Evolutionary conservation across 2,329 filamentous ascomycete species (phyloP).

Genomic region (Neofusicoccum kwambonambiense): DNA sequence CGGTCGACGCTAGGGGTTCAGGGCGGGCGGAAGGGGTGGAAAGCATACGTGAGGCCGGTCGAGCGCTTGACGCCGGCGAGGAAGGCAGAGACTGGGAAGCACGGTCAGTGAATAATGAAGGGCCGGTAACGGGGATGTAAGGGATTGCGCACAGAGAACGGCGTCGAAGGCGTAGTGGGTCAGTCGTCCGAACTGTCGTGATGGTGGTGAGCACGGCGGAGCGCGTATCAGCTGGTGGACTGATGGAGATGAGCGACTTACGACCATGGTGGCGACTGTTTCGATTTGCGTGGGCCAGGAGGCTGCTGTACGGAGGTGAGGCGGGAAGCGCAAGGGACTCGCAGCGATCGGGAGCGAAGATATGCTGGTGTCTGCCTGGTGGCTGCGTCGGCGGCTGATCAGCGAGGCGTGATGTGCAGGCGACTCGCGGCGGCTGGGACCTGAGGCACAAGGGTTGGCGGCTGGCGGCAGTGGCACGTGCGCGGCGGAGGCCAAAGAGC

Average conservation of each 20-base stretch:
- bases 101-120: constrained; percentile 9
- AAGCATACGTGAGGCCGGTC: constrained; percentile 91
- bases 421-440: constrained; percentile 17
- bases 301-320: constrained; percentile 14
- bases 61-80: constrained; percentile 96
- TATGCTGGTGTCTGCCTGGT: constrained; percentile 12
- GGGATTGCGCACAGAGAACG: constrained; percentile 69
- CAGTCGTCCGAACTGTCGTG: constrained; percentile 79
- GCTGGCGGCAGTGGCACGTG: not conserved
- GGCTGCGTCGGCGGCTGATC: constrained; percentile 17
- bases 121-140: constrained; percentile 1
- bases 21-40: constrained; percentile 22
- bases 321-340: constrained; percentile 6
- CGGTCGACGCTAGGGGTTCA: constrained; percentile 18
- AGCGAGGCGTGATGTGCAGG: constrained; percentile 13
- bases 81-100: constrained; percentile 77
- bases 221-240: constrained; percentile 17
- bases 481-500: not conserved
- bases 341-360: not conserved
- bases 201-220: constrained; percentile 55
- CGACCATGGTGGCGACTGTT: constrained; percentile 33
- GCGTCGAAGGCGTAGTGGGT: constrained; percentile 97
- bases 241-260: constrained; percentile 29
- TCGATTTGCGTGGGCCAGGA: constrained; percentile 10
- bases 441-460: not conserved